Percentiles rank a stretch among this genome's conserved stretches.
Evolutionary conservation across 768 basidiomycete genomes (phyloP).

Genomic region (Asterophora lycoperdoides): DNA sequence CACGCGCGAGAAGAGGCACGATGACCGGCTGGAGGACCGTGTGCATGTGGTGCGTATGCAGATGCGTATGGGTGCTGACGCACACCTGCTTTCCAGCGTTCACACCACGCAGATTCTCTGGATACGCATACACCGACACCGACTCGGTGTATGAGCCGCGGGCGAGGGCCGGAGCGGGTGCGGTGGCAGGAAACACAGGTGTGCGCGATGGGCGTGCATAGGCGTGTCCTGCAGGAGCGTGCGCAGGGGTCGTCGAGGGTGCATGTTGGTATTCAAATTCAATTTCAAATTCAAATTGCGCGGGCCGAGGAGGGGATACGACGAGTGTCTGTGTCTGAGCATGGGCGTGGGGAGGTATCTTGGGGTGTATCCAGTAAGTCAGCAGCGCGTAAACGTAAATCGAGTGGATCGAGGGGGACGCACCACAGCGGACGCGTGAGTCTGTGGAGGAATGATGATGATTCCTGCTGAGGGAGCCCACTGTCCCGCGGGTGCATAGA

Average conservation of each 20-base stretch:
- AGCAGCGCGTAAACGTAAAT: no score
- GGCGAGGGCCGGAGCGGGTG: neutral
- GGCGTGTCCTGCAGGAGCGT: no score
- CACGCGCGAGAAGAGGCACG: constrained; percentile 1
- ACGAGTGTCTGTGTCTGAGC: no score
- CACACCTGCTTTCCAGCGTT: neutral
- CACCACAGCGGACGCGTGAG: constrained; percentile 9
- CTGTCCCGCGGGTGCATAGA: constrained; percentile 8
- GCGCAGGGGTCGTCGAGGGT: no score
- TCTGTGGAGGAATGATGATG: constrained; percentile 8
- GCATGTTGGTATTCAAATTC: no score
- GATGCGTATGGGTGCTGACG: neutral
- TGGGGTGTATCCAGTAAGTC: no score
- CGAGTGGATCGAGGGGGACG: neutral
- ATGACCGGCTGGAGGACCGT: constrained; percentile 2
- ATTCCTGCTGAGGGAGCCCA: constrained; percentile 9
- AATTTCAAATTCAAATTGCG: no score
- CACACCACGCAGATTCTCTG: neutral
- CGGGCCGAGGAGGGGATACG: no score
- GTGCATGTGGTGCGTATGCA: neutral
- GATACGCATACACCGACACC: neutral
- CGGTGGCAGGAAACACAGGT: neutral
- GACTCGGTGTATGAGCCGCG: neutral
- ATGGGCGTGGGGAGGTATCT: no score
- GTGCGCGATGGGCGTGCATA: neutral